Conservation (phyloP, 2,329 filamentous ascomycete species). For the Xylariaceae sp. region DNA sequence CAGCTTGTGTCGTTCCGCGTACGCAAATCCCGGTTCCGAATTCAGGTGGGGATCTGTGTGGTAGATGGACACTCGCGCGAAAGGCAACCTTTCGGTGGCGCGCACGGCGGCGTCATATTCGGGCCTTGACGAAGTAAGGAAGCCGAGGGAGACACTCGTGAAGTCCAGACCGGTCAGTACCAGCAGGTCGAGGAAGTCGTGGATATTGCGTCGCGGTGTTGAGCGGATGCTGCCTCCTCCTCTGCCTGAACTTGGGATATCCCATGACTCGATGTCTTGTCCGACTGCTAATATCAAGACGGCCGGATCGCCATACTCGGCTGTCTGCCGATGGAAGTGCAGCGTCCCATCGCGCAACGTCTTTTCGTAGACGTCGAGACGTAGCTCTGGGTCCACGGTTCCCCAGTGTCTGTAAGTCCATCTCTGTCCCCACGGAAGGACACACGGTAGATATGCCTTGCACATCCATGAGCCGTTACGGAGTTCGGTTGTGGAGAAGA, state of each 20-base stretch:
- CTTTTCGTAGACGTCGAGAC: conserved; percentile 18
- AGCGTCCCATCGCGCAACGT: conserved; percentile 23
- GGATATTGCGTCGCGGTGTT: conserved; percentile 24
- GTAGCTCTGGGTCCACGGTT: conserved; percentile 16
- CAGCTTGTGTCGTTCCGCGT: conserved; percentile 21
- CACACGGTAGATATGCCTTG: conserved; percentile 23
- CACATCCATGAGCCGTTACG: conserved; percentile 26
- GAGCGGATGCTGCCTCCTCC: conserved; percentile 26
- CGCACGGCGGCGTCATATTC: conserved; percentile 23
- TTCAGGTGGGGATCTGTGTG: conserved; percentile 21
- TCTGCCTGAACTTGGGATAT: too few species aligned
- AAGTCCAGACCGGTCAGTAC: conserved; percentile 24
- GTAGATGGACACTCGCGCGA: conserved; percentile 24
- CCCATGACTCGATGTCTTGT: conserved; percentile 26
- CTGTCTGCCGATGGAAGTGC: conserved; percentile 21
- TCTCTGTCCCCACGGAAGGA: conserved; percentile 18
- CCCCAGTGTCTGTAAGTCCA: conserved; percentile 24
- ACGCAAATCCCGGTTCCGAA: conserved; percentile 15
- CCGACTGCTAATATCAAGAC: conserved; percentile 25
- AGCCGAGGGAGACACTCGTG: conserved; percentile 21
- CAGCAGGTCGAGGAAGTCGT: conserved; percentile 28
- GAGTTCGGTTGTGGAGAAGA: conserved; percentile 25
- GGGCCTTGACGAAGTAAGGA: conserved; percentile 25
- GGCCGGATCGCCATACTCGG: conserved; percentile 18
- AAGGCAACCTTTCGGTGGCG: conserved; percentile 21